phyloP scores from a whole-genome alignment of 163 green algal species.

The Botryococcus braunii region DNA sequence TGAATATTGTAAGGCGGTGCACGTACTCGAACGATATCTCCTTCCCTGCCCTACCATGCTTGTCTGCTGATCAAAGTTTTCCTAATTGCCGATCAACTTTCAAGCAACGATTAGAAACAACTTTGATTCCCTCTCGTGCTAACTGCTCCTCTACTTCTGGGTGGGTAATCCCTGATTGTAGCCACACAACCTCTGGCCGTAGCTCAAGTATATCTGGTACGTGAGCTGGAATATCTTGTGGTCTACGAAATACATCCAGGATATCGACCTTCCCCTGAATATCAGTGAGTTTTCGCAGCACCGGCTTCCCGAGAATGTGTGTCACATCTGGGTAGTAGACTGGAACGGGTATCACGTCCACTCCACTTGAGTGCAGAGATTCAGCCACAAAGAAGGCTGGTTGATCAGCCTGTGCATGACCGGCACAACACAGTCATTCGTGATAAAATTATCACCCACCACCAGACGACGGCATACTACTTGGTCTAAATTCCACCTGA shows the following conservation, averaged over 20 bases:
- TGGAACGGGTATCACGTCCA: constrained; percentile 48
- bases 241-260: constrained; percentile 43
- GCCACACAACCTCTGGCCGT: constrained; percentile 34
- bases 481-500: too few species aligned
- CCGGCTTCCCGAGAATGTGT: constrained; percentile 44
- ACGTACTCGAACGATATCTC: too few species aligned
- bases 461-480: too few species aligned
- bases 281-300: constrained; percentile 37
- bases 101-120: constrained; percentile 40
- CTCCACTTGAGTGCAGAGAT: constrained; percentile 35
- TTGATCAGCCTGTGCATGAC: constrained; percentile 25
- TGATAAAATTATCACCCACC: too few species aligned
- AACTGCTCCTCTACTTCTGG: constrained; percentile 33
- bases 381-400: constrained; percentile 53
- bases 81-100: constrained; percentile 42
- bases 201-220: constrained; percentile 45
- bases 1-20: too few species aligned
- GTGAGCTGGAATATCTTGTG: constrained; percentile 18
- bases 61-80: too few species aligned
- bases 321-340: constrained; percentile 54
- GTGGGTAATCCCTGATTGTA: constrained; percentile 39
- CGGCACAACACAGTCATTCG: too few species aligned
- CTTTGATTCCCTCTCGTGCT: constrained; percentile 30
- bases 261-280: constrained; percentile 40
- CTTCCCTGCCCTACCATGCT: too few species aligned